These are phyloP conservation scores for Thraustochytrium sp. DNA, from an alignment of 352 stramenopile species.

Conservation along the genomic window DNA sequence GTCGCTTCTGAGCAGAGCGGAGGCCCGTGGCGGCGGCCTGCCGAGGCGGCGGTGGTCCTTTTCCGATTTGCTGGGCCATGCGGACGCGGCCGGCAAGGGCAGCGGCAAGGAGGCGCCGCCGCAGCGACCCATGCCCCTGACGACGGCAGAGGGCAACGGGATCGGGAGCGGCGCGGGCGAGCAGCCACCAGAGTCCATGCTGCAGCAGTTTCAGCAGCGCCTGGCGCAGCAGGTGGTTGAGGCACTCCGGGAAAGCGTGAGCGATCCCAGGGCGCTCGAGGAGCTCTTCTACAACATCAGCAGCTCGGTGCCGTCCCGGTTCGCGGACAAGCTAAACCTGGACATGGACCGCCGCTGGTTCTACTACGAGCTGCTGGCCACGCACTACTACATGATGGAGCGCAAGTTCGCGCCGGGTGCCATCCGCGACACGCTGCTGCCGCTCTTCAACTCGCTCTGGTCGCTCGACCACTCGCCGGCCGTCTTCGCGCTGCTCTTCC, in stretches of 20 bases:
- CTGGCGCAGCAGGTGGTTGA: conserved; percentile 4
- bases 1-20: background rate
- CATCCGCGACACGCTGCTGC: background rate
- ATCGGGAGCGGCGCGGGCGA: background rate
- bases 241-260: background rate
- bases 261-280: background rate
- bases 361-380: conserved; percentile 40
- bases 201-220: background rate
- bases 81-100: background rate
- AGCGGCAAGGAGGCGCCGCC: background rate
- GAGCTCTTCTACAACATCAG: conserved; percentile 42
- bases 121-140: background rate
- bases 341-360: conserved; percentile 27
- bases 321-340: conserved; percentile 26
- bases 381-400: conserved; percentile 33
- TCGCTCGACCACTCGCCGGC: conserved; percentile 33
- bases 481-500: conserved; percentile 16
- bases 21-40: background rate
- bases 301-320: background rate
- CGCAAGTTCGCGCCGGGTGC: background rate
- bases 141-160: background rate
- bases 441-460: conserved; percentile 21
- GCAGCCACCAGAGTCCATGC: background rate
- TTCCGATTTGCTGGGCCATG: background rate
- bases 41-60: background rate